Percentiles rank a stretch among this genome's conserved stretches.
Conservation (phyloP, 345 rosid species). For the Bretschneidera sinensis region DNA sequence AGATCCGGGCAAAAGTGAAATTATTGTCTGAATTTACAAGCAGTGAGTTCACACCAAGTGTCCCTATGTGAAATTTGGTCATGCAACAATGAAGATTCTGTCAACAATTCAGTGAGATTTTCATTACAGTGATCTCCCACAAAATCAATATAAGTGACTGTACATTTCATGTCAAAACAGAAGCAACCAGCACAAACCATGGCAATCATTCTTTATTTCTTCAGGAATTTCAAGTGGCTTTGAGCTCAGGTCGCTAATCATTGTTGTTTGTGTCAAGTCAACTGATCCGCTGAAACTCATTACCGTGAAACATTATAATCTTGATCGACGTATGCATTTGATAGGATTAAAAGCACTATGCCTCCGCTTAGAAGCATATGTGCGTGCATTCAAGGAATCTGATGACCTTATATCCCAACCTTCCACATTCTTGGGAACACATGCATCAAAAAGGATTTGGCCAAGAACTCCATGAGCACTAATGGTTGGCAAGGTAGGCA, state of each 20-base stretch:
- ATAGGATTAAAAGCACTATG: conserved; percentile 49
- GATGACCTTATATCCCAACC: conserved; percentile 76
- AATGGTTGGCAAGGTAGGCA: conserved; percentile 45
- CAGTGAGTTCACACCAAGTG: no score
- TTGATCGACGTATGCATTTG: conserved; percentile 76
- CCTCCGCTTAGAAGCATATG: conserved; percentile 26
- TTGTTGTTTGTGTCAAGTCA: no score
- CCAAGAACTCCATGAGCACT: conserved; percentile 84
- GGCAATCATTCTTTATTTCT: conserved; percentile 1
- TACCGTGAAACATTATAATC: conserved; percentile 37
- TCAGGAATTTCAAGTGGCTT: conserved; percentile 3
- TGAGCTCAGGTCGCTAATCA: no score
- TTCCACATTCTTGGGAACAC: conserved; percentile 79
- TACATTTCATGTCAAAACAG: conserved; percentile 16
- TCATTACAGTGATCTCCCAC: no score
- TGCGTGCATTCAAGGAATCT: conserved; percentile 30
- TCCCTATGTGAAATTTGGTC: no score
- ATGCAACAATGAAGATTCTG: no score
- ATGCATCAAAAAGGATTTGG: conserved; percentile 76
- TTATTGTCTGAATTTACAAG: no score
- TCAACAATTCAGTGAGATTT: no score
- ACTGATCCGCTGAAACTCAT: conserved; percentile 5
- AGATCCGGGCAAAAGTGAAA: no score
- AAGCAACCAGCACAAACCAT: conserved; percentile 8
- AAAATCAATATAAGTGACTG: no score